Percentiles rank a stretch among this genome's conserved stretches.
Evolutionary conservation across 805 yeast genomes (phyloP).

Genomic region (Nakazawaea anatomiae): DNA sequence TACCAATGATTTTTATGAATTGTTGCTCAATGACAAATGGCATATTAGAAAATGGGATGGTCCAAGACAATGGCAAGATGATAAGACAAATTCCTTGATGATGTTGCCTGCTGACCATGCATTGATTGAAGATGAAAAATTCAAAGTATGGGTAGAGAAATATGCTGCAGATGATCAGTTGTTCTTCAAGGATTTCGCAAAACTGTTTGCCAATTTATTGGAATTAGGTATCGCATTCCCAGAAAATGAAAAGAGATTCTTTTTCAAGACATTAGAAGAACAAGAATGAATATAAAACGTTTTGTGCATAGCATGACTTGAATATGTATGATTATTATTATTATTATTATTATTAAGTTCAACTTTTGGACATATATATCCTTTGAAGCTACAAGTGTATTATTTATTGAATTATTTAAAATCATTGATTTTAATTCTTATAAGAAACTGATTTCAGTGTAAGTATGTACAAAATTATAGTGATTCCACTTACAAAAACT

Average conservation of each 20-base stretch:
- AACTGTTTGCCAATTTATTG: constrained; percentile 40
- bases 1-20: constrained; percentile 67
- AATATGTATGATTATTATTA: too few relatives aligned
- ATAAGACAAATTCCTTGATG: constrained; percentile 47
- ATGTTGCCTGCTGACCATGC: constrained; percentile 58
- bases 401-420: not conserved
- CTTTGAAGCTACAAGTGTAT: not conserved
- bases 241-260: constrained; percentile 33
- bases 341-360: too few relatives aligned
- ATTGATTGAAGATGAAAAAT: constrained; percentile 38
- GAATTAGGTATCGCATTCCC: constrained; percentile 75
- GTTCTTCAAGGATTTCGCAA: constrained; percentile 44
- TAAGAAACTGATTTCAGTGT: not conserved
- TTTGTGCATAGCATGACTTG: too few relatives aligned
- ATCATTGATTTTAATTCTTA: not conserved
- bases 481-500: constrained; percentile 42
- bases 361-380: too few relatives aligned
- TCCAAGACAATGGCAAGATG: constrained; percentile 57
- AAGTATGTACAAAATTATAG: not conserved
- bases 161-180: constrained; percentile 44
- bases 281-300: constrained; percentile 31
- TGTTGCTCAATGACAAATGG: constrained; percentile 53
- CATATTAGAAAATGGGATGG: constrained; percentile 52
- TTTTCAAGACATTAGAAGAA: constrained; percentile 65
- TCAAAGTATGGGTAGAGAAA: constrained; percentile 37